These are phyloP conservation scores for Aureobasidium subglaciale DNA, from an alignment of 2,329 filamentous ascomycete species.

Conservation along the genomic window DNA sequence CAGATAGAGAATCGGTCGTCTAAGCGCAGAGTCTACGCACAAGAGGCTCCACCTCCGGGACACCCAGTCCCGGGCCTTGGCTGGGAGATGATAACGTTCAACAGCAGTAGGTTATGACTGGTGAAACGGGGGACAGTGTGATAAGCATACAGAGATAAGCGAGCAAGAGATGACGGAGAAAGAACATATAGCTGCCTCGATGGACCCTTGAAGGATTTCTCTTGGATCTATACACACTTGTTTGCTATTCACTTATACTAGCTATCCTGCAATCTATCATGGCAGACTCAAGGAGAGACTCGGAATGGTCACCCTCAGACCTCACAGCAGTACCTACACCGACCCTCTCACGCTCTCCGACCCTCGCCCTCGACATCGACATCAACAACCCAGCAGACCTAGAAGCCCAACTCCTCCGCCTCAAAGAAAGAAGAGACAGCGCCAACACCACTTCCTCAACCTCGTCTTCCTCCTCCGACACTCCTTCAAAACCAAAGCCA, in stretches of 20 bases:
- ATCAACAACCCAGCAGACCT: conserved; percentile 6
- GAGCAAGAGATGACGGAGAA: background rate
- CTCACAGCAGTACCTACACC: background rate
- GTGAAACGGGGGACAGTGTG: background rate
- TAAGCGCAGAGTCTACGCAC: background rate
- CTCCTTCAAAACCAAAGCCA: background rate
- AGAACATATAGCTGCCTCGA: background rate
- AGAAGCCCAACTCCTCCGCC: conserved; percentile 2
- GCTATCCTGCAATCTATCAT: background rate
- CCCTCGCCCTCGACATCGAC: conserved; percentile 1
- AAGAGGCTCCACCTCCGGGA: background rate
- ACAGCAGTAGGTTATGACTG: background rate
- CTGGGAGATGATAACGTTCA: background rate
- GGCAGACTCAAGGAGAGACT: background rate
- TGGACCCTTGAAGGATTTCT: background rate
- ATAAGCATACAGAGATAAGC: background rate
- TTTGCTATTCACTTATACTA: background rate
- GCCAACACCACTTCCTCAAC: background rate
- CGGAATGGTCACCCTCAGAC: background rate
- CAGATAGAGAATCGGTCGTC: background rate
- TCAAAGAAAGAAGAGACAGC: background rate
- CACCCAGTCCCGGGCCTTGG: background rate
- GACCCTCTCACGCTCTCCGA: background rate
- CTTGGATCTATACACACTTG: background rate
- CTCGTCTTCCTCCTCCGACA: background rate